A percentile compares a stretch with the other conserved stretches of the same genome.
These are phyloP conservation scores for Lophiotrema nucula DNA, from an alignment of 495 filamentous ascomycete species.

Conservation along the genomic window DNA sequence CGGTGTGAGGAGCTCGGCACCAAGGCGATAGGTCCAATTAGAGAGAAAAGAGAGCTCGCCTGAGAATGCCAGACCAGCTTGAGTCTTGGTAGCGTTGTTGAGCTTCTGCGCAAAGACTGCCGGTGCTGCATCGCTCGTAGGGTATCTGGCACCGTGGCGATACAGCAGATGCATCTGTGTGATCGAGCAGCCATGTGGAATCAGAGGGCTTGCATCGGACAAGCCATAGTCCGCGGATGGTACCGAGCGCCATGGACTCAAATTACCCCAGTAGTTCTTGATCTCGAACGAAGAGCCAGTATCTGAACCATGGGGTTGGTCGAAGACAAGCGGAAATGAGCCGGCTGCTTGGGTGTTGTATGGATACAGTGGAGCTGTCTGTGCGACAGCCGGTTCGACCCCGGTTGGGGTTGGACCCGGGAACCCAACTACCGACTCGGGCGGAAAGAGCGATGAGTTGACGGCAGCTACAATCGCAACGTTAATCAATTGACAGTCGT, in stretches of 20 bases:
- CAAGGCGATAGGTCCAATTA: constrained; percentile 26
- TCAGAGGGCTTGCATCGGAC: constrained; percentile 17
- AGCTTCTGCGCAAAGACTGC: constrained; percentile 14
- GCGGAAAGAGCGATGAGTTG: constrained; percentile 3
- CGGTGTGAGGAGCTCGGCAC: constrained; percentile 26
- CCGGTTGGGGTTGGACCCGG: constrained; percentile 10
- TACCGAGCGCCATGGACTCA: constrained; percentile 6
- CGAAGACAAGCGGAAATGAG: background rate
- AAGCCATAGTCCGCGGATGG: constrained; percentile 7
- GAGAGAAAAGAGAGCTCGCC: constrained; percentile 22
- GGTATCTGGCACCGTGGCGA: constrained; percentile 26
- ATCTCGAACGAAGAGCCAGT: background rate
- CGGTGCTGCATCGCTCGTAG: constrained; percentile 16
- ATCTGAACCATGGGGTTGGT: background rate
- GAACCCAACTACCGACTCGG: constrained; percentile 3
- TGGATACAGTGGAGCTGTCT: background rate
- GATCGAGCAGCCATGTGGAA: constrained; percentile 18
- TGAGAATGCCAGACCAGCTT: constrained; percentile 5
- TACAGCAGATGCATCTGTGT: constrained; percentile 24
- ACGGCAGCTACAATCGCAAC: background rate
- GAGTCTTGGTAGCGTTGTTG: constrained; percentile 9
- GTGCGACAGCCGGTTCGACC: constrained; percentile 1
- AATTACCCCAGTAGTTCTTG: constrained; percentile 14
- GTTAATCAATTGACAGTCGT: background rate
- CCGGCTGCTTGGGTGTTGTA: background rate